phyloP scores from a whole-genome alignment of 345 rosid species.

The Acer yangbiense region DNA sequence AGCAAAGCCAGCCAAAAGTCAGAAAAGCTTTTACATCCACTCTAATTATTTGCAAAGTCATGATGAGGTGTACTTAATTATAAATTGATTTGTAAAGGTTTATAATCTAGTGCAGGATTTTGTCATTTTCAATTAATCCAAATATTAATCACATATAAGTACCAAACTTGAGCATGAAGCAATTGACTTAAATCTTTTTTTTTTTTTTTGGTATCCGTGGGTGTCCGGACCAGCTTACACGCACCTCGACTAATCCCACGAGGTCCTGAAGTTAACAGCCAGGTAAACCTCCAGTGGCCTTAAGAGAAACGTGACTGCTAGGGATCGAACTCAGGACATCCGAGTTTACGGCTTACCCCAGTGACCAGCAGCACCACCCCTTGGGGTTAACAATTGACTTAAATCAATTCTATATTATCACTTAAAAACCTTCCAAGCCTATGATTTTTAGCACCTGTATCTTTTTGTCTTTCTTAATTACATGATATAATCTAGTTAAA shows the following conservation, averaged over 20 bases:
- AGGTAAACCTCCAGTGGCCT: too few relatives aligned
- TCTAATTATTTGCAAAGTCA: neutral
- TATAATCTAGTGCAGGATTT: neutral
- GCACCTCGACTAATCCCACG: too few relatives aligned
- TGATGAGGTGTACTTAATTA: neutral
- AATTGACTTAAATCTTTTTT: too few relatives aligned
- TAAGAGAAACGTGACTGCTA: too few relatives aligned
- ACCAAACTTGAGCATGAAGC: constrained; percentile 1
- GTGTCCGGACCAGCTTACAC: too few relatives aligned
- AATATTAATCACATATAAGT: neutral
- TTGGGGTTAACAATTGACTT: too few relatives aligned
- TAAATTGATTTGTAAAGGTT: neutral
- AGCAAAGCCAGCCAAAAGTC: neutral
- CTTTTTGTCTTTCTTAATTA: neutral
- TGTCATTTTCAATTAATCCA: constrained; percentile 11
- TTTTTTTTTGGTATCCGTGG: too few relatives aligned
- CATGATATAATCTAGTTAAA: neutral
- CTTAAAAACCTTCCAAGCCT: neutral
- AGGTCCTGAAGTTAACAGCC: too few relatives aligned
- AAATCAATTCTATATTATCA: constrained; percentile 2
- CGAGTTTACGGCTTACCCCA: too few relatives aligned
- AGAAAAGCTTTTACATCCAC: neutral
- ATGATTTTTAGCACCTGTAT: too few relatives aligned
- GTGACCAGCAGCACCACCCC: too few relatives aligned
- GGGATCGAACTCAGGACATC: too few relatives aligned